phyloP scores from a whole-genome alignment of 345 rosid species.

The Salix exigua region DNA sequence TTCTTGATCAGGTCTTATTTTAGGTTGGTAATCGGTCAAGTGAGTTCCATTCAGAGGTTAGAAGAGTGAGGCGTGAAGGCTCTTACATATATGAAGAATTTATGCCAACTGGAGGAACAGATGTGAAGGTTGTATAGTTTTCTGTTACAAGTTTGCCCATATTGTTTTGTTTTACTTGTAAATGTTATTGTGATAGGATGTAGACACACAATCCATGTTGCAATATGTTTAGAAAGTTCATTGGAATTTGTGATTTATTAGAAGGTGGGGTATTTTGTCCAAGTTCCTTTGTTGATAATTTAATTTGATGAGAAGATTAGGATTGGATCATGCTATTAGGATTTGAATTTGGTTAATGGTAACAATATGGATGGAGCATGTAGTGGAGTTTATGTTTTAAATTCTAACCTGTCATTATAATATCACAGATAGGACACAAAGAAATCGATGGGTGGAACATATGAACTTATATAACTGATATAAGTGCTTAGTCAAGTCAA shows the following conservation, averaged over 20 bases:
- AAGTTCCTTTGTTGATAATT: neutral
- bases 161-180: neutral
- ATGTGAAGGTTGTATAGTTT: constrained; percentile 76
- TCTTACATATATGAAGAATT: constrained; percentile 98
- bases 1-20: constrained; percentile 8
- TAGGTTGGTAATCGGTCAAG: constrained; percentile 97
- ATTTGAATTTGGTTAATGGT: neutral
- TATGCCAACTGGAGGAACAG: constrained; percentile 99
- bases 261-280: neutral
- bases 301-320: neutral
- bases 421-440: neutral
- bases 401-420: neutral
- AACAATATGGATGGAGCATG: neutral
- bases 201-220: neutral
- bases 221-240: neutral
- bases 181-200: neutral
- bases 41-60: constrained; percentile 95
- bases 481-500: neutral
- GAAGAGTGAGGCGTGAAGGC: constrained; percentile 98
- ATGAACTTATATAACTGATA: neutral
- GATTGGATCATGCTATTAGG: neutral
- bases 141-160: neutral
- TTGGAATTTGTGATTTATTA: neutral
- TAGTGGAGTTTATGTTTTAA: neutral
- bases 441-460: neutral